Conservation (phyloP, 176 grass and related monocot genomes). For the Zoysia japonica region DNA sequence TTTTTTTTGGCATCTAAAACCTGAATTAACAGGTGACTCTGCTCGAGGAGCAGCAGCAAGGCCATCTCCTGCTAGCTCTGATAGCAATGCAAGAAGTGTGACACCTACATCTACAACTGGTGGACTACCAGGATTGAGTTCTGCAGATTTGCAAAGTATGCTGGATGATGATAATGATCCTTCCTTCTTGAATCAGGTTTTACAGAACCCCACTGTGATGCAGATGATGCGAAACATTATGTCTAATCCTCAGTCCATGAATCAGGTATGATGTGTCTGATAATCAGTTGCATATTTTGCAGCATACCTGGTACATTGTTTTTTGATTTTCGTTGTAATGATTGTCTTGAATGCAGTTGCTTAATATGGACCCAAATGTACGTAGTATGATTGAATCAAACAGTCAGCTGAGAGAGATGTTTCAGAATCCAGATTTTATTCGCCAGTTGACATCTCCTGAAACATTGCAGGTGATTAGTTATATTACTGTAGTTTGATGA, state of each 20-base stretch:
- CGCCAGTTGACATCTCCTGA: slow-evolving; percentile 90
- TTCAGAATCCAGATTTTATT: slow-evolving; percentile 94
- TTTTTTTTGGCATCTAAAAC: slow-evolving; percentile 23
- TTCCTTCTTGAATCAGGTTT: slow-evolving; percentile 61
- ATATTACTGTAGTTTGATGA: slow-evolving; percentile 22
- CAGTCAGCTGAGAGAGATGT: slow-evolving; percentile 78
- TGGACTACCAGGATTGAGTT: slow-evolving; percentile 54
- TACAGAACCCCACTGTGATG: slow-evolving; percentile 94
- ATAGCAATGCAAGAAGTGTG: slow-evolving; percentile 44
- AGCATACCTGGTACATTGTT: not conserved
- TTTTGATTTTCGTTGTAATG: not conserved
- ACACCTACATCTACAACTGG: slow-evolving; percentile 26
- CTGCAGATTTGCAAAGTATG: slow-evolving; percentile 64
- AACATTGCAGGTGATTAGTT: slow-evolving; percentile 67
- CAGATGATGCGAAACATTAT: slow-evolving; percentile 94
- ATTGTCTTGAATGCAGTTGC: slow-evolving; percentile 50
- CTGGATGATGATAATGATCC: slow-evolving; percentile 71
- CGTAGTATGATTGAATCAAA: slow-evolving; percentile 84
- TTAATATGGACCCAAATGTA: slow-evolving; percentile 72
- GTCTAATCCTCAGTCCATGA: slow-evolving; percentile 86
- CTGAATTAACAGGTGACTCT: slow-evolving; percentile 58
- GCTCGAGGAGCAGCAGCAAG: slow-evolving; percentile 52
- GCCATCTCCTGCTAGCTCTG: slow-evolving; percentile 50
- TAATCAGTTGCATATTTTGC: slow-evolving; percentile 27
- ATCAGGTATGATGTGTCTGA: slow-evolving; percentile 63